Evolutionary conservation across 192 early-diverging fungal species (phyloP).

Genomic region (Podila clonocystis): DNA sequence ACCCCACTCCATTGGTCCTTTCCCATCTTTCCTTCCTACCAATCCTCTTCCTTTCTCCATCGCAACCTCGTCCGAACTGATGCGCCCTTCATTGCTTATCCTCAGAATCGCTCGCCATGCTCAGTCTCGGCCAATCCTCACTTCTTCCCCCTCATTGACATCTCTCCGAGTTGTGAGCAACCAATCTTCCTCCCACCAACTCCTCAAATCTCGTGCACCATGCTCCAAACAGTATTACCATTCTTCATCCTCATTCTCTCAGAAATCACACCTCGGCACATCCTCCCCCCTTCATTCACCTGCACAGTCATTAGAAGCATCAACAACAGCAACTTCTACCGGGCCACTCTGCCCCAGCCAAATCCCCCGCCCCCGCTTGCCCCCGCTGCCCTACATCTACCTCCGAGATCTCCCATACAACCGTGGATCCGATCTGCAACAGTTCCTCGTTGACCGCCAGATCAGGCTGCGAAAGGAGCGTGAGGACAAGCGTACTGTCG

Average conservation of each 20-base stretch:
- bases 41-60: neutral
- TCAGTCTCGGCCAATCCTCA: neutral
- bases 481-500: neutral
- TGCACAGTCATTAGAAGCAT: neutral
- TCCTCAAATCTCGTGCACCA: neutral
- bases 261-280: neutral
- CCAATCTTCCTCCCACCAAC: neutral
- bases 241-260: neutral
- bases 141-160: neutral
- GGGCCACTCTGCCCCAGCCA: slow-evolving; percentile 18
- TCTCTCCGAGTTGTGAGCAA: neutral
- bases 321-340: neutral
- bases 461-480: slow-evolving; percentile 38
- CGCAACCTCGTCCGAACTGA: neutral
- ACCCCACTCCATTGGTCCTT: too few species aligned
- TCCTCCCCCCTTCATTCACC: neutral
- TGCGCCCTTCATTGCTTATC: neutral
- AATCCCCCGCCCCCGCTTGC: slow-evolving; percentile 29
- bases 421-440: slow-evolving; percentile 28
- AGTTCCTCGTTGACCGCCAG: slow-evolving; percentile 41
- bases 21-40: neutral
- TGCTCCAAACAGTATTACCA: neutral
- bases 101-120: neutral
- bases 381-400: slow-evolving; percentile 43
- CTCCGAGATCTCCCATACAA: slow-evolving; percentile 47